These are phyloP conservation scores for Cetraspora pellucida DNA, from an alignment of 192 early-diverging fungal species.

Conservation along the genomic window DNA sequence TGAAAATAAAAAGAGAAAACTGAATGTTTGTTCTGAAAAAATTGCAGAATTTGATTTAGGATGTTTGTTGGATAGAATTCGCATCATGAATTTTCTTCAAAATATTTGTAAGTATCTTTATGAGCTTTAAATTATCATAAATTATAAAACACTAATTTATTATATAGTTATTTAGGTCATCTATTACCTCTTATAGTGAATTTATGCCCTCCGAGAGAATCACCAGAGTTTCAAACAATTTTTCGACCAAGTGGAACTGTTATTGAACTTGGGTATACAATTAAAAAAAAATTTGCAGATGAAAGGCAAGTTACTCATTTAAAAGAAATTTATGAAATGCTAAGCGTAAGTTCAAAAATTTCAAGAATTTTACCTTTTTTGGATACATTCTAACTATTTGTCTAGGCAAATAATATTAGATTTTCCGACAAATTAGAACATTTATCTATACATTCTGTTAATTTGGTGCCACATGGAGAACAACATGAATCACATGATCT, in stretches of 20 bases:
- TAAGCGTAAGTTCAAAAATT: constrained; percentile 5
- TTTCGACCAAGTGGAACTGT: constrained; percentile 17
- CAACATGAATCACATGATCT: background rate
- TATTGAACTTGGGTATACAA: constrained; percentile 8
- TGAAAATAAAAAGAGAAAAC: background rate
- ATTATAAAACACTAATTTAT: constrained; percentile 6
- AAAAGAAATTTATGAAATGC: background rate
- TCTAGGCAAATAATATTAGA: constrained; percentile 18
- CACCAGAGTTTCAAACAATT: constrained; percentile 3
- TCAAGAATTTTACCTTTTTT: background rate
- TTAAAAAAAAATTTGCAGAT: constrained; percentile 18
- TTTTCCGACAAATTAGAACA: background rate
- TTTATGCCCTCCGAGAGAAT: background rate
- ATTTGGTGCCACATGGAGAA: constrained; percentile 11
- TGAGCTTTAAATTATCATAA: constrained; percentile 12
- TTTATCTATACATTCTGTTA: background rate
- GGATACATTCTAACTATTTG: constrained; percentile 13
- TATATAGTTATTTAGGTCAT: constrained; percentile 21
- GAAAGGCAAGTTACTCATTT: background rate
- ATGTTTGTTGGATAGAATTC: constrained; percentile 16
- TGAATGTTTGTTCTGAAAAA: background rate
- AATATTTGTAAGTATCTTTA: constrained; percentile 29
- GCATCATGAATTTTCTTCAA: constrained; percentile 13
- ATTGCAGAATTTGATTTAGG: constrained; percentile 14
- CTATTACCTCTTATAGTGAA: constrained; percentile 2